phyloP scores from a whole-genome alignment of 1,139 yeast genomes.

The Entelexis sorbosivorans region DNA sequence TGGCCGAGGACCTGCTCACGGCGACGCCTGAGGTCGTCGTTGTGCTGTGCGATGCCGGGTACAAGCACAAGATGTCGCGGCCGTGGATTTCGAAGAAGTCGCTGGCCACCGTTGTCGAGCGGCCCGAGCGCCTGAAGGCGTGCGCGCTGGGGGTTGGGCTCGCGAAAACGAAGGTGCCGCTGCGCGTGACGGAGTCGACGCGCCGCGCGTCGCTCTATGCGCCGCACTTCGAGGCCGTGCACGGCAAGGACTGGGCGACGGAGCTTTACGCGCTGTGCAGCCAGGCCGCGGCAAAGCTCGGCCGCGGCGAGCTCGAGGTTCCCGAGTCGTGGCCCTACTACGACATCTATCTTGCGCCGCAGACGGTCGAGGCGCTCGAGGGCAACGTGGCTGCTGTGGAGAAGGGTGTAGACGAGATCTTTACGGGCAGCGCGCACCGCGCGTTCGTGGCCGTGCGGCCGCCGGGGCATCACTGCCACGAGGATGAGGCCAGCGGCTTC shows the following conservation, averaged over 20 bases:
- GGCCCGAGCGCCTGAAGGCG: conserved; percentile 73
- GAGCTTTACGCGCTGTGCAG: conserved; percentile 49
- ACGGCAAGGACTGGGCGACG: conserved; percentile 64
- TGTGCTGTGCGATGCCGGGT: conserved; percentile 17
- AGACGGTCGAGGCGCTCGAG: conserved; percentile 59
- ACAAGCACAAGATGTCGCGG: conserved; percentile 35
- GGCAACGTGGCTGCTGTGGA: conserved; percentile 77
- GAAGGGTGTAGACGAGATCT: conserved; percentile 51
- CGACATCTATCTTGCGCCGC: conserved; percentile 63
- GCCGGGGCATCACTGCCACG: conserved; percentile 88
- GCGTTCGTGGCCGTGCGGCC: conserved; percentile 68
- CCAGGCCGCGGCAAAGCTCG: conserved; percentile 47
- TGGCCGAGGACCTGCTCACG: not conserved
- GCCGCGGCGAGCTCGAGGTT: conserved; percentile 53
- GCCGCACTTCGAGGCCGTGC: conserved; percentile 61
- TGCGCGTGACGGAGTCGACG: conserved; percentile 42
- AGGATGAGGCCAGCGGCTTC: conserved; percentile 77
- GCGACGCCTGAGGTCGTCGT: conserved; percentile 17
- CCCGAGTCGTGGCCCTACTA: conserved; percentile 79
- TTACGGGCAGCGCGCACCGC: conserved; percentile 32
- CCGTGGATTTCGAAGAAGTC: conserved; percentile 66
- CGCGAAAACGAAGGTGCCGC: conserved; percentile 62
- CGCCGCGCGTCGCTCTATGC: conserved; percentile 39
- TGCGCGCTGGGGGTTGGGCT: conserved; percentile 68
- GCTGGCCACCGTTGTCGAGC: conserved; percentile 61